phyloP scores from a whole-genome alignment of 2,329 filamentous ascomycete genomes.

The Paraphaeosphaeria sporulosa region DNA sequence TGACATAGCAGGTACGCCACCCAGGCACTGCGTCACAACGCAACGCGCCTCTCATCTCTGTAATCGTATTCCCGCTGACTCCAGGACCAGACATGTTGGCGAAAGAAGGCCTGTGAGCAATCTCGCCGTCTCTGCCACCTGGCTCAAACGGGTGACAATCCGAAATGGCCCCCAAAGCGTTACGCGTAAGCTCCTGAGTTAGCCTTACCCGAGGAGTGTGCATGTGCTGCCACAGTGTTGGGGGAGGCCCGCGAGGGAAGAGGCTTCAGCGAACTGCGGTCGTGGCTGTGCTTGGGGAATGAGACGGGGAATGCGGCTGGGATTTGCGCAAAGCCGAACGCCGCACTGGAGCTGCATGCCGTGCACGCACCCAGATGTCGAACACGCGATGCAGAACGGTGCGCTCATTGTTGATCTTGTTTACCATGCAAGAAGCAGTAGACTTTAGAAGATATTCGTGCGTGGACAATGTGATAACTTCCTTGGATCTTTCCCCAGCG shows the following conservation, averaged over 20 bases:
- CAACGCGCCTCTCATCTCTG: neutral
- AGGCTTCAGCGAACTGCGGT: constrained; percentile 31
- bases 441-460: neutral
- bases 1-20: constrained; percentile 67
- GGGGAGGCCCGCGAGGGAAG: constrained; percentile 20
- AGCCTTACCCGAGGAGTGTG: constrained; percentile 21
- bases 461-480: neutral
- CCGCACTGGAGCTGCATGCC: neutral
- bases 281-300: constrained; percentile 33
- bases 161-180: constrained; percentile 15
- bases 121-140: constrained; percentile 17
- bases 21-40: neutral
- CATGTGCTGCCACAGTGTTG: constrained; percentile 9
- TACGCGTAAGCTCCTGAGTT: constrained; percentile 24
- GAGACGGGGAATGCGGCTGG: neutral
- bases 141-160: constrained; percentile 3
- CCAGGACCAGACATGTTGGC: constrained; percentile 46
- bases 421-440: neutral
- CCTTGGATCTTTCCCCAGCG: neutral
- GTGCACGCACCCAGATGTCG: neutral
- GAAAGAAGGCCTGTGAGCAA: constrained; percentile 42
- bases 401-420: neutral
- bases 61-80: neutral
- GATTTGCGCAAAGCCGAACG: constrained; percentile 7
- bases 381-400: neutral